A percentile compares a stretch with the other conserved stretches of the same genome.
Conservation (phyloP, 108 stramenopile species). For the Discostella pseudostelligera region DNA sequence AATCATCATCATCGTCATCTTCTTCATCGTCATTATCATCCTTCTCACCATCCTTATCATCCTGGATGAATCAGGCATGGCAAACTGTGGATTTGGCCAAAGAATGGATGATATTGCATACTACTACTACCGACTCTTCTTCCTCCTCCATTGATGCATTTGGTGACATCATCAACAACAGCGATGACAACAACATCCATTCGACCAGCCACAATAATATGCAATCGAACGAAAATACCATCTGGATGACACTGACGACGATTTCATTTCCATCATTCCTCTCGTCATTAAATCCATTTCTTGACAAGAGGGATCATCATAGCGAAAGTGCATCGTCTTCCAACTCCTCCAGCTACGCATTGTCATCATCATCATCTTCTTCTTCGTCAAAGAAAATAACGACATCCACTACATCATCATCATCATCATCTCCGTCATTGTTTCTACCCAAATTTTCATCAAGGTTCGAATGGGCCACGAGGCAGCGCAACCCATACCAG, state of each 20-base stretch:
- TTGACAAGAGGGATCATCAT: background rate
- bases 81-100: slow-evolving; percentile 12
- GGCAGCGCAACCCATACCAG: slow-evolving; percentile 21
- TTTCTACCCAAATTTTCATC: slow-evolving; percentile 32
- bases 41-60: slow-evolving; percentile 1
- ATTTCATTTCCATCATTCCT: background rate
- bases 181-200: too few relatives aligned
- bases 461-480: slow-evolving; percentile 30
- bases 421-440: background rate
- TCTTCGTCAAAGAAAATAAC: too few relatives aligned
- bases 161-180: too few relatives aligned
- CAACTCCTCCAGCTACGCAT: background rate
- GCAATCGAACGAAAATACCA: background rate
- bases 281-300: slow-evolving; percentile 2
- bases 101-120: slow-evolving; percentile 6
- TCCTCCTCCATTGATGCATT: background rate
- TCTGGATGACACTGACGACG: background rate
- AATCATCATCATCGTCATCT: background rate
- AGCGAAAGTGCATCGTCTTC: background rate
- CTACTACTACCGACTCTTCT: slow-evolving; percentile 5
- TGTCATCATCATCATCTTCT: too few relatives aligned
- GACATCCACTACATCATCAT: too few relatives aligned
- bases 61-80: slow-evolving; percentile 26
- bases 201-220: background rate
- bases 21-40: background rate